Percentiles rank a stretch among this genome's conserved stretches.
phyloP scores from a whole-genome alignment of 495 filamentous ascomycete species.

The Staphylotrichum tortipilum region DNA sequence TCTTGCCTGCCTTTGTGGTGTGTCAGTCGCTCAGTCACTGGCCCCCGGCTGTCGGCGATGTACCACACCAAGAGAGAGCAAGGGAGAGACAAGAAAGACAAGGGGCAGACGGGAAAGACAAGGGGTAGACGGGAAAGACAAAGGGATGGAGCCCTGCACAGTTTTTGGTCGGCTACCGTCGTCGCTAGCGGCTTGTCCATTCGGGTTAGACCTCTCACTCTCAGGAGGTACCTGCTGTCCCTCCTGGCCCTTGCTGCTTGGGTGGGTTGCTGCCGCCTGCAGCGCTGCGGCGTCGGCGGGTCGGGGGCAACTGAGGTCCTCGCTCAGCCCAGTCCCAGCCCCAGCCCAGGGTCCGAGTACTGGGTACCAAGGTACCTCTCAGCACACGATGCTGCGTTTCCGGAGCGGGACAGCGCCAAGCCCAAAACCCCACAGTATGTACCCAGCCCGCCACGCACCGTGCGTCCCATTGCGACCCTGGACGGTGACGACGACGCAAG shows the following conservation, averaged over 20 bases:
- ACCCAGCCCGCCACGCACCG: background rate
- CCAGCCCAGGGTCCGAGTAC: background rate
- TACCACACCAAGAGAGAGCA: no score
- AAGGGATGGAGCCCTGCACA: background rate
- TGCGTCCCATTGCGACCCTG: background rate
- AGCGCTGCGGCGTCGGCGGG: conserved; percentile 13
- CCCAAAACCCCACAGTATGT: conserved; percentile 1
- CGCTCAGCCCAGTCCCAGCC: no score
- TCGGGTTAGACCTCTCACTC: background rate
- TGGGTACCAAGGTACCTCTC: no score
- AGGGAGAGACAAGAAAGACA: no score
- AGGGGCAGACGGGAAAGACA: no score
- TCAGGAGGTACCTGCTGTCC: background rate
- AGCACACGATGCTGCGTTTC: background rate
- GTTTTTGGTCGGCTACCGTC: background rate
- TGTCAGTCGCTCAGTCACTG: no score
- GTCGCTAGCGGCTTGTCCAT: background rate
- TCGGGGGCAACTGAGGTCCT: no score
- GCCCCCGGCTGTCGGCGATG: no score
- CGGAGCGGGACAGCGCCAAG: background rate
- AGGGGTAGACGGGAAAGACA: no score
- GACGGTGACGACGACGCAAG: no score
- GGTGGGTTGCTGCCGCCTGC: conserved; percentile 3
- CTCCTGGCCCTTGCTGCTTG: background rate
- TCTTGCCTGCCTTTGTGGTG: no score